Evolutionary conservation across 805 yeast genomes (phyloP).

Genomic region (Metschnikowia kofuensis): DNA sequence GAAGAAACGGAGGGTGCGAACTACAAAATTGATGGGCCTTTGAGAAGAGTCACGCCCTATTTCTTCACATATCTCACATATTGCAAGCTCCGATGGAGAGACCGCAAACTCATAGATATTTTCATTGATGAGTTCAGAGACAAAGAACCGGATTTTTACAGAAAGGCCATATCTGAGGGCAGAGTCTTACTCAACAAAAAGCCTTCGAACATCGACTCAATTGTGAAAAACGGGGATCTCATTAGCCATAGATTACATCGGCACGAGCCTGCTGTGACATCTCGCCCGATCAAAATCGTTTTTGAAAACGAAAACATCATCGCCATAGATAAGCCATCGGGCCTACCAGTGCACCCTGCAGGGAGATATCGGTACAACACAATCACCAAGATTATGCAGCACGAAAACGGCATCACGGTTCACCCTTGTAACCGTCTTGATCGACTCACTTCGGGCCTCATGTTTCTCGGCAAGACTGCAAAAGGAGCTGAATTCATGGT

Average conservation of each 20-base stretch:
- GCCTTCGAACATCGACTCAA: constrained; percentile 60
- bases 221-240: constrained; percentile 77
- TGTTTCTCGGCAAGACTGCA: constrained; percentile 85
- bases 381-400: constrained; percentile 71
- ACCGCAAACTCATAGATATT: constrained; percentile 72
- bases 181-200: constrained; percentile 69
- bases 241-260: constrained; percentile 78
- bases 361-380: constrained; percentile 78
- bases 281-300: constrained; percentile 60
- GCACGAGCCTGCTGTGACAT: constrained; percentile 84
- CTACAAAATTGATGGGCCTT: constrained; percentile 54
- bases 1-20: constrained; percentile 59
- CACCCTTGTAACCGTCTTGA: constrained; percentile 88
- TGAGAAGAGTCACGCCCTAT: constrained; percentile 80
- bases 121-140: constrained; percentile 85
- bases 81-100: constrained; percentile 91
- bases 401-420: constrained; percentile 61
- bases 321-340: constrained; percentile 90
- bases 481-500: constrained; percentile 75
- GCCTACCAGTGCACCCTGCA: constrained; percentile 94
- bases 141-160: constrained; percentile 64
- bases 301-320: constrained; percentile 71
- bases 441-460: constrained; percentile 85
- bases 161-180: constrained; percentile 50
- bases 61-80: constrained; percentile 86